These are phyloP conservation scores for Diplodia corticola DNA, from an alignment of 2,329 filamentous ascomycete species.

Conservation along the genomic window DNA sequence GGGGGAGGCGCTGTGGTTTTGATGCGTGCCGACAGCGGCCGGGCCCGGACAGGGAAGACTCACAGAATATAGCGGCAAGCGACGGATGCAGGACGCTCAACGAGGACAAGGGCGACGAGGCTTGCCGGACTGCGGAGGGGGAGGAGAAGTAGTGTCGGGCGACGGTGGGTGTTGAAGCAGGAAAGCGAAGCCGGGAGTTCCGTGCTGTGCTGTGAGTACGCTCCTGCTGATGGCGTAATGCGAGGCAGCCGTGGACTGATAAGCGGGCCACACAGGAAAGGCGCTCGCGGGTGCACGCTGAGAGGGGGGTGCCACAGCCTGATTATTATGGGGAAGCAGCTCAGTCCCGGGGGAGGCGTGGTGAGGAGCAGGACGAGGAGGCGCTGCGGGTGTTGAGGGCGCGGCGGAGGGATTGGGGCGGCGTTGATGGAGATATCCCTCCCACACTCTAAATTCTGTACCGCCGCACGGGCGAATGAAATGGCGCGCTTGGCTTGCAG, in stretches of 20 bases:
- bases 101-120: conserved; percentile 1
- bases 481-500: conserved; percentile 22
- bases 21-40: too few species aligned
- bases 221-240: conserved; percentile 21
- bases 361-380: conserved; percentile 17
- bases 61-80: conserved; percentile 22
- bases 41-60: not conserved
- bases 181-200: conserved; percentile 19
- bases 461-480: conserved; percentile 18
- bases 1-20: not conserved
- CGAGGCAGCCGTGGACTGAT: conserved; percentile 21
- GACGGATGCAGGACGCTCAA: not conserved
- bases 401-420: conserved; percentile 19
- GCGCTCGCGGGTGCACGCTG: conserved; percentile 9
- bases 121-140: not conserved
- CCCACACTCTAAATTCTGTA: conserved; percentile 24
- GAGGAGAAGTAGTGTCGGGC: conserved; percentile 2
- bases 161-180: not conserved
- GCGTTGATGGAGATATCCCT: conserved; percentile 20
- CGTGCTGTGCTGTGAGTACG: conserved; percentile 15
- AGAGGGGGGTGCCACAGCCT: conserved; percentile 2
- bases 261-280: conserved; percentile 19
- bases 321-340: conserved; percentile 19
- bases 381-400: conserved; percentile 21
- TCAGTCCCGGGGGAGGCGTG: conserved; percentile 3